phyloP scores from a whole-genome alignment of 768 basidiomycete genomes.

The Lentinula boryana region DNA sequence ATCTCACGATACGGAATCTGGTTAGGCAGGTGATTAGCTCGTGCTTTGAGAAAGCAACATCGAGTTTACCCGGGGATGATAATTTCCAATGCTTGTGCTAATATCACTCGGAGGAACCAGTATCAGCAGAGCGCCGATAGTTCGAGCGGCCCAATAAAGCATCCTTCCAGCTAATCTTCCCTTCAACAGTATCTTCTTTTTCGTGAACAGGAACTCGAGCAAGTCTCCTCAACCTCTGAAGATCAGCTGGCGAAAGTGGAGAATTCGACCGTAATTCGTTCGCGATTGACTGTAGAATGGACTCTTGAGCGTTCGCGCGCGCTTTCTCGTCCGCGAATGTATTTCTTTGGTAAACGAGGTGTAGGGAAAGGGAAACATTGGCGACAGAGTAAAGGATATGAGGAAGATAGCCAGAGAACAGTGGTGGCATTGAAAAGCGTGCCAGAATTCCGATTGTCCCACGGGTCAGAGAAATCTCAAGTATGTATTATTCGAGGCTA shows the following conservation, averaged over 20 bases:
- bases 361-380: constrained; percentile 61
- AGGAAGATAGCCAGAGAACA: constrained; percentile 42
- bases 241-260: constrained; percentile 40
- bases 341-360: constrained; percentile 52
- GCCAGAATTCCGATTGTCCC: not conserved
- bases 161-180: constrained; percentile 42
- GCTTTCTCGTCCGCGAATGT: constrained; percentile 46
- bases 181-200: constrained; percentile 8
- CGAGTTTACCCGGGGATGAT: not conserved
- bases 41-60: not conserved
- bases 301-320: constrained; percentile 48
- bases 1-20: too few relatives aligned
- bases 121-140: constrained; percentile 5
- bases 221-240: constrained; percentile 49
- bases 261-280: constrained; percentile 44
- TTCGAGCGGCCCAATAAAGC: constrained; percentile 33
- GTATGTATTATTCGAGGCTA: too few relatives aligned
- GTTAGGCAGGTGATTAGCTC: not conserved
- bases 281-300: constrained; percentile 56
- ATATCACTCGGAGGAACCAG: not conserved
- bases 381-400: constrained; percentile 63
- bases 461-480: not conserved
- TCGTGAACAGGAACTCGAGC: constrained; percentile 29
- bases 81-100: not conserved
- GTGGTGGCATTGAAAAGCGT: not conserved